Evolutionary conservation across 2,329 filamentous ascomycete genomes (phyloP).

Genomic region (Talaromyces sp.): DNA sequence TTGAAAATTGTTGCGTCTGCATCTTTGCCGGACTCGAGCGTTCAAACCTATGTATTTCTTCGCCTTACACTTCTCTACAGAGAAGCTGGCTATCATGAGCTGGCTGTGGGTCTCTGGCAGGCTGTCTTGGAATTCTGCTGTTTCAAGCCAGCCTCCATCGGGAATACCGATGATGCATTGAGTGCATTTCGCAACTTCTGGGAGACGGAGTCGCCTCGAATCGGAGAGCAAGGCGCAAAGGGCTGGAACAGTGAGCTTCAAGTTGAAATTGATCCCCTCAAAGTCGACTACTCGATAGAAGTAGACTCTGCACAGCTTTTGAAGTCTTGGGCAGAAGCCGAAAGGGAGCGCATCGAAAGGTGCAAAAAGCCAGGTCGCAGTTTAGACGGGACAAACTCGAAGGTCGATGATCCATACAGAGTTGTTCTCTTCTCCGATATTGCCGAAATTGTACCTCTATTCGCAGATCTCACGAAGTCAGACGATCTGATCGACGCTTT

Average conservation of each 20-base stretch:
- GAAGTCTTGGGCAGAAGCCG: conserved; percentile 54
- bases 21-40: conserved; percentile 18
- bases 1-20: conserved; percentile 45
- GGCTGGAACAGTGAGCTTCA: conserved; percentile 62
- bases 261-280: conserved; percentile 38
- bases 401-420: conserved; percentile 79
- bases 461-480: conserved; percentile 35
- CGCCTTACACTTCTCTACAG: conserved; percentile 73
- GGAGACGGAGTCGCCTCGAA: conserved; percentile 78
- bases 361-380: conserved; percentile 70
- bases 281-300: conserved; percentile 23
- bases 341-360: conserved; percentile 53
- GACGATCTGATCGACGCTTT: conserved; percentile 68
- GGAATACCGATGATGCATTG: conserved; percentile 16
- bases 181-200: conserved; percentile 73
- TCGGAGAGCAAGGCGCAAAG: conserved; percentile 71
- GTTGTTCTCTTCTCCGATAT: conserved; percentile 81
- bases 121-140: conserved; percentile 73
- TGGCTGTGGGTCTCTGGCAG: conserved; percentile 81
- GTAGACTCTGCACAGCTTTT: conserved; percentile 38
- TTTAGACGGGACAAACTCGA: conserved; percentile 64
- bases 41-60: conserved; percentile 71
- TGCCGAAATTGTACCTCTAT: conserved; percentile 58
- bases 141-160: conserved; percentile 50
- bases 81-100: conserved; percentile 77